A percentile compares a stretch with the other conserved stretches of the same genome.
Evolutionary conservation across 2,329 filamentous ascomycete species (phyloP).

Genomic region (Emergomyces africanus): DNA sequence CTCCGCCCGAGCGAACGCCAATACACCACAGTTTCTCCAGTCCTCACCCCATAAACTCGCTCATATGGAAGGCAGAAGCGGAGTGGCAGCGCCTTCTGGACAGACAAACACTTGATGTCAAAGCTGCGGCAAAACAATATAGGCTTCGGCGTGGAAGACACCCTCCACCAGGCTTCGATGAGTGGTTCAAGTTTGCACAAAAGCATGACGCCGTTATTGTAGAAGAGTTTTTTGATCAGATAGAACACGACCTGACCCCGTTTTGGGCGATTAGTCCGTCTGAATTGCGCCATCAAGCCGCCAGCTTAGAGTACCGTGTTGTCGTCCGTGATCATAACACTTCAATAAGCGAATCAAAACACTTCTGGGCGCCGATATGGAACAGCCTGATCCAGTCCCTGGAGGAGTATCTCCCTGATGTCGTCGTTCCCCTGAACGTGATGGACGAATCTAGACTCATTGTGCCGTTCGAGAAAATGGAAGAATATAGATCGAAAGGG

Average conservation of each 20-base stretch:
- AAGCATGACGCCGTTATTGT: constrained; percentile 31
- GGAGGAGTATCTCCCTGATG: constrained; percentile 29
- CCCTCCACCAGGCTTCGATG: constrained; percentile 38
- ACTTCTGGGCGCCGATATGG: constrained; percentile 32
- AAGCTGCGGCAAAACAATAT: constrained; percentile 31
- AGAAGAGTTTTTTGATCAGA: constrained; percentile 40
- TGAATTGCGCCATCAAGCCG: constrained; percentile 30
- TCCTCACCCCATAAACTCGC: constrained; percentile 11
- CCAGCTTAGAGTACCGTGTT: constrained; percentile 26
- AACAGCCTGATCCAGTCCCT: constrained; percentile 27
- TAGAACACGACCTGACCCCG: constrained; percentile 37
- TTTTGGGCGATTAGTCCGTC: constrained; percentile 36
- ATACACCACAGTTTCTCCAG: neutral
- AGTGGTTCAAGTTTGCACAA: constrained; percentile 35
- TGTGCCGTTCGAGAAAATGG: constrained; percentile 35
- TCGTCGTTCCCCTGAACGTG: constrained; percentile 36
- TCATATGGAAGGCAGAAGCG: constrained; percentile 10
- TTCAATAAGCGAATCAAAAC: constrained; percentile 17
- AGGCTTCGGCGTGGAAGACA: constrained; percentile 33
- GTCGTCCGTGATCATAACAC: constrained; percentile 29
- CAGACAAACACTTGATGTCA: constrained; percentile 25
- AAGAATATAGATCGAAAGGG: constrained; percentile 25
- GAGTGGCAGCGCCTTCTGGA: constrained; percentile 7
- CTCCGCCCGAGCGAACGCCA: neutral
- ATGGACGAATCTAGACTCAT: constrained; percentile 39